Evolutionary conservation across 257 asterid species (phyloP), one percentile per base, ranked within the genome.

Genomic region (Solanum chilense): DNA sequence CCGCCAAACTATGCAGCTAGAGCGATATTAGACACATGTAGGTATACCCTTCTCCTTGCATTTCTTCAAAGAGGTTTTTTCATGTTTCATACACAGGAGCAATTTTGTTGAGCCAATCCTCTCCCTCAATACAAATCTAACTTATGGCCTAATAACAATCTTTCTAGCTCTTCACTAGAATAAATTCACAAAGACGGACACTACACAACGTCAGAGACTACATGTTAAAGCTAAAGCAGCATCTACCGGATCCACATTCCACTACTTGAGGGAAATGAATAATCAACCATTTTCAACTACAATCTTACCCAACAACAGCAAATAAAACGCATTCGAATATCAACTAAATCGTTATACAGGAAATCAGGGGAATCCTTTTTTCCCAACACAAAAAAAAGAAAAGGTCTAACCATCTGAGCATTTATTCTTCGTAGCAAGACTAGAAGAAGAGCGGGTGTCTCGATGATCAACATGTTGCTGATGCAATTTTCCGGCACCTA

Each of bases 401-500:
- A 71, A 81, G 20, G 21, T 37, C 89, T 78, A 35, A 95, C 98
- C 99, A 69, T 96, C 97, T 47, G 98, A 94, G 86, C 91, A 93
- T 92, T 94, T 96, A 88, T 89, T 93, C 93, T 60, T 89, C 86
- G 91, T 81, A 25, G 89, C 71, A 85, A 92, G 90, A 70, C 77
- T 70, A 70, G 77, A 70, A 3, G n/a, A 70, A 70, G 77, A 70
- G 77, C 77, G 77, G 9, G 77, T 33, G 60, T 93, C 94, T 68
- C 98, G 93, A 27, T 87, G 93, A 86, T 92, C 98, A 80, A 91
- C 58, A 74, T 92, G 93, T 90, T 87, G 91, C 73, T 85, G 91
- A 60, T 88, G 89, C 84, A 84, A 88, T 86, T 93, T 93, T 12
- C 95, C 88, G 62, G 90, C 90, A 20, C 73, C 88, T 44, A 93